Percentiles rank a stretch among this genome's conserved stretches.
phyloP scores from a whole-genome alignment of 305 asterid genomes.

The Plantago lanceolata region DNA sequence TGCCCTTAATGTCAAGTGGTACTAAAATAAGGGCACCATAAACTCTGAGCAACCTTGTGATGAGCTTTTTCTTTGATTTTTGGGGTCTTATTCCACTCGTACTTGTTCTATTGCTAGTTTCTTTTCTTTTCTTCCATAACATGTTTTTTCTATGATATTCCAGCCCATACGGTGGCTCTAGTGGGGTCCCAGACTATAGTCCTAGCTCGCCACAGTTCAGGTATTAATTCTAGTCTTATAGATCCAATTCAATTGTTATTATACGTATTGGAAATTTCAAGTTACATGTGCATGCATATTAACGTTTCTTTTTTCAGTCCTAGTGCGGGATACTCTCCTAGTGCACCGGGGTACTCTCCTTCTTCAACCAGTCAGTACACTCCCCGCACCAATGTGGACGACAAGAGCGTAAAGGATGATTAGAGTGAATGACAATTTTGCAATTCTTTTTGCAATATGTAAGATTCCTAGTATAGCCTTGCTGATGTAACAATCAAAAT shows the following conservation, averaged over 20 bases:
- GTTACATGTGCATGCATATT: background rate
- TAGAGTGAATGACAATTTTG: slow-evolving; percentile 21
- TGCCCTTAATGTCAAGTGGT: background rate
- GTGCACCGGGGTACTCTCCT: slow-evolving; percentile 95
- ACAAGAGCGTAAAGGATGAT: slow-evolving; percentile 57
- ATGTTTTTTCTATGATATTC: slow-evolving; percentile 8
- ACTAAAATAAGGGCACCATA: no score
- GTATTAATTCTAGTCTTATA: slow-evolving; percentile 25
- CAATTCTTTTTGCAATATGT: no score
- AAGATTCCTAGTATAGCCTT: background rate
- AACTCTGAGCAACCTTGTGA: background rate
- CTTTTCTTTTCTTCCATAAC: slow-evolving; percentile 5
- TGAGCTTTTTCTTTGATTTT: background rate
- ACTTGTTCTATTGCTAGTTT: slow-evolving; percentile 2
- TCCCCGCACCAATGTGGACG: slow-evolving; percentile 55
- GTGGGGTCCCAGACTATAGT: slow-evolving; percentile 68
- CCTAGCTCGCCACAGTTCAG: slow-evolving; percentile 93
- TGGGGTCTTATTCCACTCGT: background rate
- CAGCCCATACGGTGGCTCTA: slow-evolving; percentile 65
- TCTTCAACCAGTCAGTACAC: slow-evolving; percentile 87
- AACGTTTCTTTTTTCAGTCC: slow-evolving; percentile 44
- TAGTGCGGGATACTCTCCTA: slow-evolving; percentile 91
- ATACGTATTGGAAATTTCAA: no score
- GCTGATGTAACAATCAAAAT: background rate
- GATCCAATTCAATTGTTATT: background rate